A percentile compares a stretch with the other conserved stretches of the same genome.
Evolutionary conservation across 306 rosid species (phyloP).

Genomic region (Ziziphus jujuba): DNA sequence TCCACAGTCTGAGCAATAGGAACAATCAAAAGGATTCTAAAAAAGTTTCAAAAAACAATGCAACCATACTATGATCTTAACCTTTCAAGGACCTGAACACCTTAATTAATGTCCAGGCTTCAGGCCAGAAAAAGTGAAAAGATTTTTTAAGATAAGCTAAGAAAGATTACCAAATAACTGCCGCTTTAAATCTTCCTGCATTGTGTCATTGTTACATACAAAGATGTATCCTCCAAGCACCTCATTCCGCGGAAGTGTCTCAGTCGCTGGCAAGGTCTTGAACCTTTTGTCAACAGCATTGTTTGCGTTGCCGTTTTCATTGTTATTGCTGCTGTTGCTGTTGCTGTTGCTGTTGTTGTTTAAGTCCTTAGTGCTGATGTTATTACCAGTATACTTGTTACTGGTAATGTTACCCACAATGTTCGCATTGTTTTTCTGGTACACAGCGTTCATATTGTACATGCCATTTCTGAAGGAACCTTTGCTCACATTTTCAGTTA

Average conservation of each 20-base stretch:
- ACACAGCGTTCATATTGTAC: slow-evolving; percentile 67
- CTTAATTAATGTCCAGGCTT: neutral
- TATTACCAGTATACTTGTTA: slow-evolving; percentile 64
- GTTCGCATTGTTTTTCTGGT: slow-evolving; percentile 67
- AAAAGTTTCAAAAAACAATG: no score
- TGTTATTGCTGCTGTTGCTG: slow-evolving; percentile 42
- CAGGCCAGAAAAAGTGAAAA: neutral
- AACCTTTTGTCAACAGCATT: slow-evolving; percentile 84
- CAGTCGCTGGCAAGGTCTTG: slow-evolving; percentile 96
- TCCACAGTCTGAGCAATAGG: neutral
- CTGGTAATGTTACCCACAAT: slow-evolving; percentile 50
- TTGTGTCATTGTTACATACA: slow-evolving; percentile 96
- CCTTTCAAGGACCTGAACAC: no score
- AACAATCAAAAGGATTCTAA: neutral
- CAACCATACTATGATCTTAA: no score
- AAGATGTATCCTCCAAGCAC: slow-evolving; percentile 99
- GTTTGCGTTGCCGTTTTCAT: slow-evolving; percentile 39
- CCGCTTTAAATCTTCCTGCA: slow-evolving; percentile 98
- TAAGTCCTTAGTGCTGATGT: slow-evolving; percentile 58
- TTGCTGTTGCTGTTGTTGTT: no score
- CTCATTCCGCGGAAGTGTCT: slow-evolving; percentile 94
- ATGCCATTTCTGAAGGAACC: slow-evolving; percentile 56
- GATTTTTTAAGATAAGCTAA: neutral
- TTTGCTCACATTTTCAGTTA: slow-evolving; percentile 62
- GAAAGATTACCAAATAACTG: slow-evolving; percentile 73